Evolutionary conservation across 2,329 filamentous ascomycete species (phyloP).

Genomic region (Cercospora citrullina): DNA sequence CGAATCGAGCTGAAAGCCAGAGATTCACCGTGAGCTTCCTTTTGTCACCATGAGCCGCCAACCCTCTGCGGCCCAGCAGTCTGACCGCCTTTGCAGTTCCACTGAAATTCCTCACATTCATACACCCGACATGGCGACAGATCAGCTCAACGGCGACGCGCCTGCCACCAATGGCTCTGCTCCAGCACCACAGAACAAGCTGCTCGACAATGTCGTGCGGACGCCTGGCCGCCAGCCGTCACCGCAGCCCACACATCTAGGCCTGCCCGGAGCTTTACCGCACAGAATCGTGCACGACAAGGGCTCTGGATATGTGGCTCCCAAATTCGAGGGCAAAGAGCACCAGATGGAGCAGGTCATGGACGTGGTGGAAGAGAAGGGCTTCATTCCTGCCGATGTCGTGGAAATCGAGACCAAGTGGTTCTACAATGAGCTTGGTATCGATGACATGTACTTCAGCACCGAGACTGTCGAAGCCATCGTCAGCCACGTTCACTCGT

Average conservation of each 20-base stretch:
- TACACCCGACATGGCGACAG: constrained; percentile 21
- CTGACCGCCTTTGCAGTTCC: constrained; percentile 2
- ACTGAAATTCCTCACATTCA: not conserved
- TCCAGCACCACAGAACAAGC: constrained; percentile 51
- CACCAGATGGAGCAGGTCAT: constrained; percentile 91
- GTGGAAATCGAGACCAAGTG: constrained; percentile 84
- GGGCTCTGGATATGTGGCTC: constrained; percentile 90
- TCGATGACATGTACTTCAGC: constrained; percentile 97
- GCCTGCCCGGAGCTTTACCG: constrained; percentile 60
- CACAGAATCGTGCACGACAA: constrained; percentile 72
- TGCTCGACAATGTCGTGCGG: constrained; percentile 56
- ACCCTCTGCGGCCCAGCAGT: not conserved
- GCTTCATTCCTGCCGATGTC: constrained; percentile 82
- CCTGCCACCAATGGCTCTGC: constrained; percentile 13
- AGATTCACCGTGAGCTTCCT: constrained; percentile 12
- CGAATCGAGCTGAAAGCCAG: not conserved
- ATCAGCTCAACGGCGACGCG: constrained; percentile 13
- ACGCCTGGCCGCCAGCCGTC: constrained; percentile 69
- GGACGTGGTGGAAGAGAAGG: constrained; percentile 72
- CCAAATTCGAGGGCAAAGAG: constrained; percentile 88
- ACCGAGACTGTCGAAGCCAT: constrained; percentile 85
- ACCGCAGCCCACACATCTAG: constrained; percentile 83
- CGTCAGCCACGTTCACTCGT: constrained; percentile 88
- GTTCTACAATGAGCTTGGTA: constrained; percentile 98
- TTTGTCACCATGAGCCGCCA: not conserved